phyloP scores from a whole-genome alignment of 2,329 filamentous ascomycete genomes.

The Aciculosporium take region DNA sequence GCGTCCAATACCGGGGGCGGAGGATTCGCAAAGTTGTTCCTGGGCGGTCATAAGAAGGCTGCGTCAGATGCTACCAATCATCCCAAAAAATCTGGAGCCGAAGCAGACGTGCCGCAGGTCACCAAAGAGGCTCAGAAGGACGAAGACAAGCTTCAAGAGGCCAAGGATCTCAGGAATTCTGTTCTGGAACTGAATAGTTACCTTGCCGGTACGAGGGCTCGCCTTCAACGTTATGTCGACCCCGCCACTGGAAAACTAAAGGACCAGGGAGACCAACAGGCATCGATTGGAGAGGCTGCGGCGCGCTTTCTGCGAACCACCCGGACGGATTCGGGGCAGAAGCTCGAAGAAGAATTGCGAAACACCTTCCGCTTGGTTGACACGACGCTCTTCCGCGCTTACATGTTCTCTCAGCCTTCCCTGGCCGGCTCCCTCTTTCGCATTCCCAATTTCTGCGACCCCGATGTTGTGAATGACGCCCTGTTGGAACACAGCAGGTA shows the following conservation, averaged over 20 bases:
- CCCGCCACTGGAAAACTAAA: conserved; percentile 49
- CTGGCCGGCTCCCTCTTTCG: conserved; percentile 84
- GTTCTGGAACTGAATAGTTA: conserved; percentile 77
- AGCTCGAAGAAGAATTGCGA: conserved; percentile 58
- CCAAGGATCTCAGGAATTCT: conserved; percentile 70
- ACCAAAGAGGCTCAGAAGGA: conserved; percentile 24
- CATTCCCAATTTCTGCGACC: conserved; percentile 93
- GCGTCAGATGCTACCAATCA: conserved; percentile 43
- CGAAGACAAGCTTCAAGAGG: conserved; percentile 47
- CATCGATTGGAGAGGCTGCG: conserved; percentile 33
- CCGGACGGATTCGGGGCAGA: conserved; percentile 34
- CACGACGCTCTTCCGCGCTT: conserved; percentile 83
- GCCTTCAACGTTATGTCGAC: conserved; percentile 47
- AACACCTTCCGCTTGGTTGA: conserved; percentile 76
- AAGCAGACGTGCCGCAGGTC: conserved; percentile 41
- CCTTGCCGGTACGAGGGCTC: conserved; percentile 67
- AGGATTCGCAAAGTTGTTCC: conserved; percentile 41
- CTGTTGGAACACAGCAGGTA: conserved; percentile 79
- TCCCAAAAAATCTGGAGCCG: conserved; percentile 41
- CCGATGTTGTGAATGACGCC: conserved; percentile 85
- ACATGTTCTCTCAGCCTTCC: conserved; percentile 82
- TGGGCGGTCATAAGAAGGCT: conserved; percentile 30
- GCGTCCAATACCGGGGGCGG: conserved; percentile 28
- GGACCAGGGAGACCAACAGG: conserved; percentile 29
- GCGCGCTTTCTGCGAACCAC: conserved; percentile 40